Base-by-base conservation (phyloP, 2,329 filamentous ascomycete species). In the Claviceps digitariae region DNA sequence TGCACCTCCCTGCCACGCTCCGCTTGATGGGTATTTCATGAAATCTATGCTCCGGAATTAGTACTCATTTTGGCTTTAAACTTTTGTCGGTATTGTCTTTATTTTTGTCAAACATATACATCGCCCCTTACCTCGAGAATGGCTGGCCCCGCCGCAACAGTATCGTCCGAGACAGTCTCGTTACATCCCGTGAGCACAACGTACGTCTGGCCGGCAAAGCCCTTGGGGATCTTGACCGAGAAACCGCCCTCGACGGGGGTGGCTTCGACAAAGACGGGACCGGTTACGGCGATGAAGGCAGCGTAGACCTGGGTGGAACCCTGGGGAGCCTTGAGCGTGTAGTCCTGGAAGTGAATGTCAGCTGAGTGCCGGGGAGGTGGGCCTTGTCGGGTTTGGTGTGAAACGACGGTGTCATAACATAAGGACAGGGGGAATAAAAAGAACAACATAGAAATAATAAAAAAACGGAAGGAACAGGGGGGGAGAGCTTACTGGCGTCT, bases 131-230 rank as follows among this genome's bases (percentile, higher is more conserved):
- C 53, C 61, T 69, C 67, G 29, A 69, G 45, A 40, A 69, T 59
- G 9, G 61, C 66, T 17, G 68, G 66, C 20, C 66, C 66, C 10
- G 64, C 65, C 43, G 66, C 62, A 40, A 64, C 65, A 50, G 67
- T 69, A 53, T 63, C 64, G 54, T 69, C 64, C 10, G 56, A 57
- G 15, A 65, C 64, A 2, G 55, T 53, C 13, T 56, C 66, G 53
- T 68, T 63, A 36, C 65, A 66, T 20, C 64, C 66, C 44, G 59
- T 63, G 31, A 69, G 59, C 15, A 69, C 64, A 29, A 65, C 60
- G 55, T 69, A 69, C 9, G 66, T 63, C 60, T 69, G 67, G 36
- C 67, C 67, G 6, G 53, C 55, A 15, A 59, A 58, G 25, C 58
- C 61, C 20, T 55, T 31, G 23, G 61, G 61, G 27, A 61, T 49